Base-by-base conservation (phyloP, 73 alveolate genomes). In the Blepharisma stoltei region DNA sequence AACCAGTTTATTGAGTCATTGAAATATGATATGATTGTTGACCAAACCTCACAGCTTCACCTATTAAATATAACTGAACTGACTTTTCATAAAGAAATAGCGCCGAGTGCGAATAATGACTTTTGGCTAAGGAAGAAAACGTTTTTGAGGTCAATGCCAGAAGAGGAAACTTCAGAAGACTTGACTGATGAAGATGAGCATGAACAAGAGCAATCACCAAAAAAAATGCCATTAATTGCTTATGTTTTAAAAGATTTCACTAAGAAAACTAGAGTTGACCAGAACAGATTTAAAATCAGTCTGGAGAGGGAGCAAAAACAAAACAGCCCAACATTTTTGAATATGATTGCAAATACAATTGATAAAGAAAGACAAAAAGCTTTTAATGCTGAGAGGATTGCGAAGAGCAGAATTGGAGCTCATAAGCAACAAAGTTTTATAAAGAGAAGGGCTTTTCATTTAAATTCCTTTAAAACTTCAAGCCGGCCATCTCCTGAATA, bases 321-420 rank as follows among this genome's bases (percentile, higher is more conserved):
- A 18, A 60, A 60, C 5, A 14, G 46, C 23, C n/a, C 18, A 47
- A 38, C 46, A 1, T 60, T 60, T 60, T 25, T 60, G 14, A 38
- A 60, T 14, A 60, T 60, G 73, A 60, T 60, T 1, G 73, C 73
- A 25, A 60, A 60, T 14, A 60, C 73, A 14, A 20, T 60, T 60
- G 73, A 60, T 60, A 14, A 38, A 25, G 73, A 60, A 14, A 60
- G 73, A 25, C 5, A 60, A 25, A 60, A 14, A 14, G 18, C 11
- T 1, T n/a, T 14, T 14, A 14, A 18, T 60, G 45, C 11, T 20
- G 73, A 60, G 45, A 60, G 11, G 46, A 60, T 60, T 60, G 23
- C 14, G 47, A 60, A 60, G 14, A 60, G 23, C 14, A 60, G 45
- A 60, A 2, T 60, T 14, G 14, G 14, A 47, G 2, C 23, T 3